Evolutionary conservation across 2,329 filamentous ascomycete genomes (phyloP).

Genomic region (Dothideomycetes sp.): DNA sequence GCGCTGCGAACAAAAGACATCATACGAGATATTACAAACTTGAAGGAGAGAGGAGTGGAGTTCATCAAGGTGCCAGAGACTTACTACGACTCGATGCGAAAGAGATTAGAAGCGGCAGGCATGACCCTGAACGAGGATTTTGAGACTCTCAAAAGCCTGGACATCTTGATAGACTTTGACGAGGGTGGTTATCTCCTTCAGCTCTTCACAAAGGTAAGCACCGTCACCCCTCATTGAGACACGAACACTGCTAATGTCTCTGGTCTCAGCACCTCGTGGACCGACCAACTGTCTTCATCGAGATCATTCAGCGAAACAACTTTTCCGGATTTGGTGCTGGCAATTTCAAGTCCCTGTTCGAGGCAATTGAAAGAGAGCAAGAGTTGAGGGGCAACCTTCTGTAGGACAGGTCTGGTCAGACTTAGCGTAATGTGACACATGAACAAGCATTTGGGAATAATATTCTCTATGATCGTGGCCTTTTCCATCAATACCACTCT

Average conservation of each 20-base stretch:
- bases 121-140: constrained; percentile 65
- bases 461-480: no score
- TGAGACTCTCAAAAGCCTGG: constrained; percentile 61
- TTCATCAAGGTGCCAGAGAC: constrained; percentile 84
- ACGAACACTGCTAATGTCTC: constrained; percentile 47
- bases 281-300: constrained; percentile 86
- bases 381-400: constrained; percentile 68
- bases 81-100: constrained; percentile 71
- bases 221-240: constrained; percentile 19
- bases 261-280: constrained; percentile 63
- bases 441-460: no score
- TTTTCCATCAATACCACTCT: no score
- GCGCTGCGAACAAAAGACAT: constrained; percentile 76
- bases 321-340: constrained; percentile 90
- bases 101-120: constrained; percentile 54
- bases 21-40: constrained; percentile 60
- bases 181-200: constrained; percentile 75
- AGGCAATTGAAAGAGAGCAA: constrained; percentile 92
- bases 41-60: constrained; percentile 79
- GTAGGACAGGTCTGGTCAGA: no score
- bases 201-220: constrained; percentile 36
- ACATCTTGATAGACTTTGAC: constrained; percentile 92
- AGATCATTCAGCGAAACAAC: constrained; percentile 87
- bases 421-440: no score
- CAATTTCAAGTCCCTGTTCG: constrained; percentile 91